Base-by-base conservation (phyloP, 495 filamentous ascomycete genomes). In the Hyaloscypha bicolor region DNA sequence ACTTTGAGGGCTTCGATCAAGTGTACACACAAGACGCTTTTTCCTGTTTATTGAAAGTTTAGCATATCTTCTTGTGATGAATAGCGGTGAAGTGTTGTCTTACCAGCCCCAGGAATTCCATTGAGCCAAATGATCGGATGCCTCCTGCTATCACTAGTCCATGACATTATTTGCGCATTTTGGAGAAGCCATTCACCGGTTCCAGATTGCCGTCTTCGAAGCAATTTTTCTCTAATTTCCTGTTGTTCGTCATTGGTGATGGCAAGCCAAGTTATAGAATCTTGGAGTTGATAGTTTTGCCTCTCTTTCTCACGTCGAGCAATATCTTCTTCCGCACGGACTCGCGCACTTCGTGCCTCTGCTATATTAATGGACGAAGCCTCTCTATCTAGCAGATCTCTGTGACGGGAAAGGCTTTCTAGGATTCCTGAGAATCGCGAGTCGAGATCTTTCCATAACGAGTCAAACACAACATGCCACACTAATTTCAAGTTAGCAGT, bases 381-480 rank as follows among this genome's bases (percentile, higher is more conserved):
- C 61, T 80, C 77, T 52, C 64, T 64, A 42, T 76, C 71, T 11
- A 80, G 62, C 11, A 76, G 64, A 29, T 79, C 71, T 57, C 70
- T 56, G 56, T 78, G 73, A 21, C 65, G 70, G n/a, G 71, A 39
- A 6, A 79, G 60, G 55, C 60, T 76, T 14, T 69, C 65, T 14
- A 80, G 59, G 14, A 79, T 80, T 11, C 35, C 61, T 14, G 74
- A 51, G 33, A 80, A 78, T 0, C 75, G 68, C 2, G 35, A 64
- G 6, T 73, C 52, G 63, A 80, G 79, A 21, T 63, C 53, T 37
- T 63, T 67, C 77, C 78, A 80, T 8, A 69, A 60, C 5, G 75
- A 71, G 9, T 65, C 63, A 55, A 80, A 80, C 35, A 80, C 60
- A 0, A 75, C 66, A 8, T 71, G 69, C 78, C 78, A 80, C 4